A percentile compares a stretch with the other conserved stretches of the same genome.
Conservation (phyloP, 176 grass and related monocot species). For the Avena insularis region DNA sequence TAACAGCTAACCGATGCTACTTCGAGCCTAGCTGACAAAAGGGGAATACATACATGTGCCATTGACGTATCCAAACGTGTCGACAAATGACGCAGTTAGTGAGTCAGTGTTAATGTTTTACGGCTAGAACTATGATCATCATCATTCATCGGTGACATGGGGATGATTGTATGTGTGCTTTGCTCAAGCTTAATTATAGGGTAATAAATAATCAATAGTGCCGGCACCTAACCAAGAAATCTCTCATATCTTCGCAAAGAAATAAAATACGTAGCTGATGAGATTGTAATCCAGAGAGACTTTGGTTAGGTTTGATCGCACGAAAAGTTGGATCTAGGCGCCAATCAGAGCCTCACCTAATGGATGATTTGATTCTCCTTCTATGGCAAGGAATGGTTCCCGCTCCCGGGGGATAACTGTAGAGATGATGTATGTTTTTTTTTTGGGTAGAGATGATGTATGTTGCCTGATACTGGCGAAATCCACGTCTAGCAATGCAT, state of each 20-base stretch:
- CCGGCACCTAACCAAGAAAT: constrained; percentile 40
- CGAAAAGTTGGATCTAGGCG: constrained; percentile 2
- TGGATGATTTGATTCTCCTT: constrained; percentile 49
- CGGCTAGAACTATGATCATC: not conserved
- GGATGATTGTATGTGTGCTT: not conserved
- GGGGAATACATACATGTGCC: not conserved
- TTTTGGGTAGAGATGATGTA: constrained; percentile 13
- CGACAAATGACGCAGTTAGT: not conserved
- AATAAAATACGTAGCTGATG: constrained; percentile 45
- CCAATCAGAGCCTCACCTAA: constrained; percentile 38
- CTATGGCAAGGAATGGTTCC: not conserved
- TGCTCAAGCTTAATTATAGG: not conserved
- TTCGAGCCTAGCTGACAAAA: not conserved
- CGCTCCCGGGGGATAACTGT: not conserved
- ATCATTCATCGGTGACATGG: not conserved
- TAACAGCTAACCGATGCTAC: not conserved
- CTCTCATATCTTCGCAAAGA: constrained; percentile 27
- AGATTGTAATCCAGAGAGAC: constrained; percentile 17
- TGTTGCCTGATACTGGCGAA: constrained; percentile 40
- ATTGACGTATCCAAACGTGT: not conserved
- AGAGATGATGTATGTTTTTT: constrained; percentile 24
- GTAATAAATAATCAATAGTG: not conserved
- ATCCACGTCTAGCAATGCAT: constrained; percentile 37
- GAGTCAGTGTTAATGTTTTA: not conserved
- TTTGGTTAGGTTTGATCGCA: constrained; percentile 33